Evolutionary conservation across 129 eudicot genomes (phyloP).

Genomic region (Lonicera japonica): DNA sequence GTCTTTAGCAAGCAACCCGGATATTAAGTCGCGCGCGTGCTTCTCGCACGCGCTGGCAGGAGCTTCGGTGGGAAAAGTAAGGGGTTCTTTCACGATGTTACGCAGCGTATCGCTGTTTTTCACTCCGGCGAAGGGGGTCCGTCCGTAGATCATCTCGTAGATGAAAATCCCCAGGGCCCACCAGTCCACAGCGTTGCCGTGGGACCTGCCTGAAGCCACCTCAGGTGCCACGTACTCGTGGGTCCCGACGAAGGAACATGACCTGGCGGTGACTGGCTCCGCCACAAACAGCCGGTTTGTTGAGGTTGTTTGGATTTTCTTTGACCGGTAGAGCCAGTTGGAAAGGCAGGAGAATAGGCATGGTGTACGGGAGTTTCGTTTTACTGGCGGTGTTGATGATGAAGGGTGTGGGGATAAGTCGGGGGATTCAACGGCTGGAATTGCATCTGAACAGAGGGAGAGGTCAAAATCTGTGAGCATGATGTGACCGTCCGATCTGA

Average conservation of each 20-base stretch:
- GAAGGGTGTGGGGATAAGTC: slow-evolving; percentile 19
- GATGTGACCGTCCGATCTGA: slow-evolving; percentile 96
- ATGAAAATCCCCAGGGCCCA: slow-evolving; percentile 79
- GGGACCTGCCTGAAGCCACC: slow-evolving; percentile 75
- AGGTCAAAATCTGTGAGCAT: slow-evolving; percentile 94
- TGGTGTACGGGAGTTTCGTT: slow-evolving; percentile 12
- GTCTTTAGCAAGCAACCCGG: slow-evolving; percentile 53
- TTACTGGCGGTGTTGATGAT: slow-evolving; percentile 21
- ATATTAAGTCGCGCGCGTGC: slow-evolving; percentile 62
- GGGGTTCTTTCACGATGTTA: slow-evolving; percentile 44
- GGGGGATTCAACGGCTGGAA: slow-evolving; percentile 74
- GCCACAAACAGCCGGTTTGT: slow-evolving; percentile 60
- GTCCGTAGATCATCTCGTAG: slow-evolving; percentile 78
- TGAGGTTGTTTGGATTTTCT: slow-evolving; percentile 45
- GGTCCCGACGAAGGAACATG: slow-evolving; percentile 82
- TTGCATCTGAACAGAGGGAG: slow-evolving; percentile 65
- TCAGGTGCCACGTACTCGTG: slow-evolving; percentile 92
- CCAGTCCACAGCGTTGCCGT: slow-evolving; percentile 90
- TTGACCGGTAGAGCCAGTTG: slow-evolving; percentile 67
- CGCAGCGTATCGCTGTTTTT: slow-evolving; percentile 63
- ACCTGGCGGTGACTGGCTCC: slow-evolving; percentile 76
- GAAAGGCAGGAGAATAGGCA: slow-evolving; percentile 53
- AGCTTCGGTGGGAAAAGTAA: slow-evolving; percentile 43
- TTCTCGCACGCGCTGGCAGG: slow-evolving; percentile 37
- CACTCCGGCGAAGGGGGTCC: slow-evolving; percentile 66